These are phyloP conservation scores for Cadophora malorum DNA, from an alignment of 2,329 filamentous ascomycete genomes.

Conservation along the genomic window DNA sequence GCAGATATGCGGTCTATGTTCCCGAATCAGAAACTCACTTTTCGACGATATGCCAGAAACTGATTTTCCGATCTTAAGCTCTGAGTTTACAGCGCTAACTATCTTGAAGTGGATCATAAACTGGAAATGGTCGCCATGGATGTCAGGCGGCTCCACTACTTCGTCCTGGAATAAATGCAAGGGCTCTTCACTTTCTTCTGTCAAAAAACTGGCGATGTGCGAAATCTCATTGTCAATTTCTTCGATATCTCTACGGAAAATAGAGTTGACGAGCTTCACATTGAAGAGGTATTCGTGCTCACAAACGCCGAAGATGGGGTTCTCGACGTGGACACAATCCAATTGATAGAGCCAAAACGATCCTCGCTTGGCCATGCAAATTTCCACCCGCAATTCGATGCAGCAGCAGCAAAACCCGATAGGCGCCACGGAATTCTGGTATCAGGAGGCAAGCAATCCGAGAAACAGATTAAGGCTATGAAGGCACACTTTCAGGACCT, in stretches of 20 bases:
- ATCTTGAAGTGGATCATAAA: not conserved
- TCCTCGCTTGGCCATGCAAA: not conserved
- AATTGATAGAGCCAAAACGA: not conserved
- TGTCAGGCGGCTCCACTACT: too few species aligned
- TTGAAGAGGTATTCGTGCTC: not conserved
- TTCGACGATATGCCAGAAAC: too few species aligned
- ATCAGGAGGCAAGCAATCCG: not conserved
- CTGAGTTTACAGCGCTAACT: too few species aligned
- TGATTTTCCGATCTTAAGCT: too few species aligned
- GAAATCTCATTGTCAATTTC: not conserved
- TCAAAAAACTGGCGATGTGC: not conserved
- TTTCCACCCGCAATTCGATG: not conserved
- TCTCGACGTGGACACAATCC: not conserved
- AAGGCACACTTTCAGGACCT: not conserved
- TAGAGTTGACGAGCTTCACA: not conserved
- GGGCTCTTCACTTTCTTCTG: not conserved
- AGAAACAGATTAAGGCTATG: not conserved
- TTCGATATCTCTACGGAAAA: not conserved
- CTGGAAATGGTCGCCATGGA: not conserved
- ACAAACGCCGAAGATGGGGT: not conserved
- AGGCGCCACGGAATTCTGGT: not conserved
- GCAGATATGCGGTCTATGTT: too few species aligned
- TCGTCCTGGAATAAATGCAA: not conserved
- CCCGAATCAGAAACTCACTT: too few species aligned
- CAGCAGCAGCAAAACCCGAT: not conserved